phyloP scores from a whole-genome alignment of 1,284 basidiomycete genomes.

The Malassezia globosa region DNA sequence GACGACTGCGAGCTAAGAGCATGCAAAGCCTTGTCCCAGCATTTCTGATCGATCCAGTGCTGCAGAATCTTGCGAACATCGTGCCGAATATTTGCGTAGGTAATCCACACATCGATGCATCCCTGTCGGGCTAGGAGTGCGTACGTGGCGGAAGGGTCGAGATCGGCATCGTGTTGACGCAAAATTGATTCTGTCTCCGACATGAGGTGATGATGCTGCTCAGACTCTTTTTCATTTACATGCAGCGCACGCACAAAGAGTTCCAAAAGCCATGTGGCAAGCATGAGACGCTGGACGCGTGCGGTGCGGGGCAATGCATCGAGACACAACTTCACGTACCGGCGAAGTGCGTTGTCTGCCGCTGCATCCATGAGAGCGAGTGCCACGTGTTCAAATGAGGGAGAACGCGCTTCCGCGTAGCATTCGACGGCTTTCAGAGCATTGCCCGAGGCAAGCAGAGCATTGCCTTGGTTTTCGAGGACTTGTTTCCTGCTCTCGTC shows the following conservation, averaged over 20 bases:
- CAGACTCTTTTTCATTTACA: conserved; percentile 76
- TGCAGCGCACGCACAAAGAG: conserved; percentile 94
- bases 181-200: conserved; percentile 73
- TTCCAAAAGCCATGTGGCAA: conserved; percentile 96
- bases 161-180: conserved; percentile 55
- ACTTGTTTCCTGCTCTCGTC: conserved; percentile 73
- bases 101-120: conserved; percentile 78
- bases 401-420: conserved; percentile 63
- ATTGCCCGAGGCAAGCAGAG: conserved; percentile 67
- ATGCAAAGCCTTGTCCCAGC: conserved; percentile 82
- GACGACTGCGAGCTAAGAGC: conserved; percentile 64
- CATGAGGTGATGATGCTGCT: conserved; percentile 61
- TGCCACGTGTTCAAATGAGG: conserved; percentile 74
- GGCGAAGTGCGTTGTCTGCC: conserved; percentile 82
- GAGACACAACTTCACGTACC: conserved; percentile 76
- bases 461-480: conserved; percentile 70
- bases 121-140: conserved; percentile 88
- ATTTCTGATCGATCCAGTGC: conserved; percentile 79
- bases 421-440: conserved; percentile 84
- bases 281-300: conserved; percentile 72
- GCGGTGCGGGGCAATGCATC: conserved; percentile 72
- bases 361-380: conserved; percentile 78
- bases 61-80: conserved; percentile 78
- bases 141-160: conserved; percentile 75
- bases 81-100: conserved; percentile 71